Conservation (phyloP, 129 eudicot species). For the Flaveria trinervia region DNA sequence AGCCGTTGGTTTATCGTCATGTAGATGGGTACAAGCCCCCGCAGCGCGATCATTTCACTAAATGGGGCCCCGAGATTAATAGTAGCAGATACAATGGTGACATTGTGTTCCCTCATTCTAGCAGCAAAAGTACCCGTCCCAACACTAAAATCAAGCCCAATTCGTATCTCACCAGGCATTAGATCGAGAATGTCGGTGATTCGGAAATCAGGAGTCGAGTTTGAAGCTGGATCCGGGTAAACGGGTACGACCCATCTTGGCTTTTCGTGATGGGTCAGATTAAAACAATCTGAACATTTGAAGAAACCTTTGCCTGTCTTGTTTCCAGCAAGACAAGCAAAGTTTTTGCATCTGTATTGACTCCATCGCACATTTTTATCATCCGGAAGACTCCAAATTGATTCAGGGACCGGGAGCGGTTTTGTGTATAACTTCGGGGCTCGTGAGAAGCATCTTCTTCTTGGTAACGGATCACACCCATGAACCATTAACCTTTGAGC, state of each 20-base stretch:
- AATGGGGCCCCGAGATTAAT: conserved; percentile 75
- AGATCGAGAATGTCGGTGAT: conserved; percentile 53
- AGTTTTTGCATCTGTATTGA: conserved; percentile 63
- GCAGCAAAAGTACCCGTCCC: conserved; percentile 82
- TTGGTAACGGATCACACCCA: conserved; percentile 79
- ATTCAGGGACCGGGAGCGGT: conserved; percentile 55
- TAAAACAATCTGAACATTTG: conserved; percentile 76
- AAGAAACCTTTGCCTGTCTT: conserved; percentile 60
- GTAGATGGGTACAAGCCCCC: conserved; percentile 68
- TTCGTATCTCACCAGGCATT: conserved; percentile 58
- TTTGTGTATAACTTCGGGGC: conserved; percentile 58
- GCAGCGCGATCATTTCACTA: conserved; percentile 69
- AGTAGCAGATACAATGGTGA: conserved; percentile 53
- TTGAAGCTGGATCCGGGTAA: conserved; percentile 45
- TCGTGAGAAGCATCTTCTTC: conserved; percentile 58
- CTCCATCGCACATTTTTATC: conserved; percentile 72
- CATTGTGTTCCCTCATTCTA: conserved; percentile 65
- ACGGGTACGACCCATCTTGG: conserved; percentile 60
- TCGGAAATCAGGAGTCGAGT: conserved; percentile 56
- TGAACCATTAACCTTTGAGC: conserved; percentile 75
- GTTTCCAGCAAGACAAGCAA: conserved; percentile 55
- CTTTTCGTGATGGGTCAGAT: conserved; percentile 53
- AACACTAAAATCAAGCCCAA: conserved; percentile 64
- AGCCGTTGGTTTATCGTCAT: conserved; percentile 68
- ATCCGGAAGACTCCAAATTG: conserved; percentile 61